Percentiles rank a stretch among this genome's conserved stretches.
phyloP scores from a whole-genome alignment of 2,329 filamentous ascomycete genomes.

The Microdochium paspali region DNA sequence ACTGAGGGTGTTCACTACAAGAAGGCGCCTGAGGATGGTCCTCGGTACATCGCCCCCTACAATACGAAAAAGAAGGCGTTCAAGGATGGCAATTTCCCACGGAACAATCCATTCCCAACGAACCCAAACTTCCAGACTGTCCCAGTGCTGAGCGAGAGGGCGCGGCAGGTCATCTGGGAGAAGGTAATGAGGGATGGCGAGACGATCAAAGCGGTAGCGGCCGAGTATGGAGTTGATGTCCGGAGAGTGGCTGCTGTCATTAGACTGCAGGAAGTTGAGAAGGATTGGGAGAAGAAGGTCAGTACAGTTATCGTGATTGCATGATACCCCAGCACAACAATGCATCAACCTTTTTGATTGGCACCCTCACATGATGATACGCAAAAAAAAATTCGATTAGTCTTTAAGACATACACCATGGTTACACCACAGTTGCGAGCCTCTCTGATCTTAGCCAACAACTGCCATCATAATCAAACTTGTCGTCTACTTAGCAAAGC shows the following conservation, averaged over 20 bases:
- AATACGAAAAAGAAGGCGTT: background rate
- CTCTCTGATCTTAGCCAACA: constrained; percentile 50
- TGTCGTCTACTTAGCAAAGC: background rate
- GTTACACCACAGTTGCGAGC: constrained; percentile 75
- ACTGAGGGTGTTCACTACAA: constrained; percentile 4
- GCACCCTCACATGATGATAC: constrained; percentile 40
- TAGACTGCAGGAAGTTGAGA: constrained; percentile 77
- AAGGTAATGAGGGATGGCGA: constrained; percentile 56
- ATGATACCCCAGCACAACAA: constrained; percentile 1
- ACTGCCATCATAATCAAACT: constrained; percentile 1
- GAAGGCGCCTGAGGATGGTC: background rate
- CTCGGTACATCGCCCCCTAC: background rate
- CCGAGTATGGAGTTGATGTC: constrained; percentile 70
- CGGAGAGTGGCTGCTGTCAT: constrained; percentile 79
- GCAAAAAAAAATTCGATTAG: constrained; percentile 87
- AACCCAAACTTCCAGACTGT: constrained; percentile 65
- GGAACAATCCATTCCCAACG: constrained; percentile 54
- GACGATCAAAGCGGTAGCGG: constrained; percentile 68
- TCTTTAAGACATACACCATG: constrained; percentile 94
- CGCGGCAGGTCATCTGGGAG: constrained; percentile 65
- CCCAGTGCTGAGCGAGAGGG: constrained; percentile 61
- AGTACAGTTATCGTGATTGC: constrained; percentile 23
- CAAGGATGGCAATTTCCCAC: background rate
- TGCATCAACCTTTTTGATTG: background rate
- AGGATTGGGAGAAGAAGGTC: constrained; percentile 67